Evolutionary conservation across 2,329 filamentous ascomycete species (phyloP).

Genomic region (Aureobasidium vineae): DNA sequence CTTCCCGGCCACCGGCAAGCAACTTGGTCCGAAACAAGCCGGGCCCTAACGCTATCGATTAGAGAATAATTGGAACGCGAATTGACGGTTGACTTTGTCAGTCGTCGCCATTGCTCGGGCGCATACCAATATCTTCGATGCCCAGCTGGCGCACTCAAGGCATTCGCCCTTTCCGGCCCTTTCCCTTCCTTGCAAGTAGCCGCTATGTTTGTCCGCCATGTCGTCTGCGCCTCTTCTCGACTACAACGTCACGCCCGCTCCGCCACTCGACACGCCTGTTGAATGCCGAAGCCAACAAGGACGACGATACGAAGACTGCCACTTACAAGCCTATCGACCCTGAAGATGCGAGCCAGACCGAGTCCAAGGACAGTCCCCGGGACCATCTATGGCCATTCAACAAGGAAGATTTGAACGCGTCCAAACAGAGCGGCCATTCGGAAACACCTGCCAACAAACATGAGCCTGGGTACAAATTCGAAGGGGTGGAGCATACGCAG

Average conservation of each 20-base stretch:
- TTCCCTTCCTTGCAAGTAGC: not conserved
- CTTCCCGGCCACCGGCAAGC: not conserved
- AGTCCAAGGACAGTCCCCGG: not conserved
- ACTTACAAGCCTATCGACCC: not conserved
- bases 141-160: conserved; percentile 4
- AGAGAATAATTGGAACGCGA: conserved; percentile 6
- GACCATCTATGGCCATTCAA: not conserved
- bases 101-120: conserved; percentile 9
- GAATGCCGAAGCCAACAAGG: not conserved
- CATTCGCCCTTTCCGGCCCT: conserved; percentile 1
- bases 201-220: not conserved
- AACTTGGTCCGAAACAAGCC: not conserved
- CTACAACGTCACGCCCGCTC: not conserved
- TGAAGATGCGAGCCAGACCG: not conserved
- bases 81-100: not conserved
- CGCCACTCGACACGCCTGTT: conserved; percentile 17
- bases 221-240: conserved; percentile 1
- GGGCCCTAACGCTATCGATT: conserved; percentile 15
- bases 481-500: not conserved
- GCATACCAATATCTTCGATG: conserved; percentile 13
- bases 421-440: not conserved
- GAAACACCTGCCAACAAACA: not conserved
- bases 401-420: not conserved
- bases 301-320: not conserved
- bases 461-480: not conserved